Evolutionary conservation across 73 alveolate species (phyloP).

Genomic region (Tetrahymena thermophila): DNA sequence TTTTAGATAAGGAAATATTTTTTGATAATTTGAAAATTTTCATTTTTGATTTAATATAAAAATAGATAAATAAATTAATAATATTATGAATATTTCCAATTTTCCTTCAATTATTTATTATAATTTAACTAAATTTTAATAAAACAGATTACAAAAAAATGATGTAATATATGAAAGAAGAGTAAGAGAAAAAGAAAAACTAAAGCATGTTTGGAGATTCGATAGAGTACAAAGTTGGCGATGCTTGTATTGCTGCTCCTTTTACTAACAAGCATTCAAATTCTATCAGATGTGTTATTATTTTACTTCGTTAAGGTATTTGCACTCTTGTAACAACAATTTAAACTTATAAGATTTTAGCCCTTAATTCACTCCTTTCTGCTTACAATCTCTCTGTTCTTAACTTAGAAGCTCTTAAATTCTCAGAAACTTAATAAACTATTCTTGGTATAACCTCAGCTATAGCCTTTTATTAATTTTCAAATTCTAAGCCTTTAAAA

Average conservation of each 20-base stretch:
- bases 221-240: constrained; percentile 71
- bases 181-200: constrained; percentile 18
- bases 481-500: background rate
- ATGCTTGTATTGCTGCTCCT: constrained; percentile 98
- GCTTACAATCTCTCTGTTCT: constrained; percentile 20
- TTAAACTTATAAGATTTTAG: constrained; percentile 37
- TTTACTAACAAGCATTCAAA: constrained; percentile 89
- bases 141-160: constrained; percentile 56
- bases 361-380: background rate
- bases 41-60: too few species aligned
- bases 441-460: constrained; percentile 27
- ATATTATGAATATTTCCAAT: too few species aligned
- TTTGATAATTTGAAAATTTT: too few species aligned
- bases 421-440: constrained; percentile 35
- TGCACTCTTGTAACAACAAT: constrained; percentile 38
- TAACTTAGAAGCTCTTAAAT: constrained; percentile 18
- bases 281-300: constrained; percentile 72
- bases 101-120: too few species aligned
- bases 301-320: constrained; percentile 84
- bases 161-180: constrained; percentile 48
- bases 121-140: background rate
- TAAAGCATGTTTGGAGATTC: constrained; percentile 48
- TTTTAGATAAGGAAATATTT: too few species aligned
- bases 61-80: too few species aligned
- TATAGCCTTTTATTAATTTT: constrained; percentile 6